A percentile compares a stretch with the other conserved stretches of the same genome.
phyloP scores from a whole-genome alignment of 495 filamentous ascomycete genomes.

The Viridothelium virens region DNA sequence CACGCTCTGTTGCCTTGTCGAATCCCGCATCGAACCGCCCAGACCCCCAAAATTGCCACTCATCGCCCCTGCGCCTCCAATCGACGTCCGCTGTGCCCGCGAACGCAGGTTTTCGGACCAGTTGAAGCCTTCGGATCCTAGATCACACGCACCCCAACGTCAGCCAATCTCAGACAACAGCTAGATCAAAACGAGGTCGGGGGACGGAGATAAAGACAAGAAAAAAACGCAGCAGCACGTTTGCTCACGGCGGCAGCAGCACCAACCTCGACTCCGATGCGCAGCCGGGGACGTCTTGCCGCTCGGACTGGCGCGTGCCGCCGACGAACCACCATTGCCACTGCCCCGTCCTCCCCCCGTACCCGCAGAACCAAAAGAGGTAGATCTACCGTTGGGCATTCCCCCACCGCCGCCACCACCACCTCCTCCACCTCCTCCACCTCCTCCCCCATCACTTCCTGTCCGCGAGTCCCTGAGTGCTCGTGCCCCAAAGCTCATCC shows the following conservation, averaged over 20 bases:
- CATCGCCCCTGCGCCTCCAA: conserved; percentile 36
- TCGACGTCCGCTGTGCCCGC: conserved; percentile 75
- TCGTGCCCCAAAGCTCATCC: conserved; percentile 85
- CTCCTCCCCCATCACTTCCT: conserved; percentile 37
- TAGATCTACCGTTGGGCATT: conserved; percentile 30
- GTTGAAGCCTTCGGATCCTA: conserved; percentile 82
- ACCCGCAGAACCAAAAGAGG: conserved; percentile 13
- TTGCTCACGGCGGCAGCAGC: neutral
- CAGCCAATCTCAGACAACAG: neutral
- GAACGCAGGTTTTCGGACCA: conserved; percentile 90
- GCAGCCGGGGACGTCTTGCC: conserved; percentile 34
- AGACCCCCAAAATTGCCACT: neutral
- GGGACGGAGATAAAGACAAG: neutral
- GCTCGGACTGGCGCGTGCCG: conserved; percentile 10
- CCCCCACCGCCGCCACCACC: conserved; percentile 18
- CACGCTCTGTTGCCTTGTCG: conserved; percentile 45
- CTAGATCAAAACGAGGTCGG: neutral
- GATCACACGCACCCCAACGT: conserved; percentile 23
- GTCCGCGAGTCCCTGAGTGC: conserved; percentile 64
- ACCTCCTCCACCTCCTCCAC: conserved; percentile 13
- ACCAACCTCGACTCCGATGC: conserved; percentile 45
- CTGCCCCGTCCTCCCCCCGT: neutral
- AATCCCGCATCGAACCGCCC: neutral
- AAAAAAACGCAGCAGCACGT: neutral
- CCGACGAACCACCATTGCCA: conserved; percentile 5